These are phyloP conservation scores for Trichothecium roseum DNA, from an alignment of 2,329 filamentous ascomycete species.

Conservation along the genomic window DNA sequence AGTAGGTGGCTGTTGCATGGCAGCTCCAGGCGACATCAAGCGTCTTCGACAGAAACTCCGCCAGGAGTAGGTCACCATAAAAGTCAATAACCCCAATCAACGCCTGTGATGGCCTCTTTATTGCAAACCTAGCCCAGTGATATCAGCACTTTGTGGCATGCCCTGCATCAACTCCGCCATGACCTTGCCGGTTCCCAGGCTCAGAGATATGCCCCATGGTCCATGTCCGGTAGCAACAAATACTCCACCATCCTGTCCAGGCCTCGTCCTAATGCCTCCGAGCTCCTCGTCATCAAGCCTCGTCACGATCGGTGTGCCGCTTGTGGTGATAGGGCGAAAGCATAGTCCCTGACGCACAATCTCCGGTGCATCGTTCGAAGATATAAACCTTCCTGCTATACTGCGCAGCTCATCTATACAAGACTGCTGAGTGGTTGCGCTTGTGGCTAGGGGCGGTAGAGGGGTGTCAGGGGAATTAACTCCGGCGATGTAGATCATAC, in stretches of 20 bases:
- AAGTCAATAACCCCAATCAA: too few species aligned
- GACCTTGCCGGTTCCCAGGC: slow-evolving; percentile 59
- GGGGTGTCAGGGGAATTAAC: slow-evolving; percentile 52
- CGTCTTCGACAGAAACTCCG: slow-evolving; percentile 11
- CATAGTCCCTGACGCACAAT: slow-evolving; percentile 57
- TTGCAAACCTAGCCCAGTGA: slow-evolving; percentile 21
- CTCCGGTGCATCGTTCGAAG: slow-evolving; percentile 38
- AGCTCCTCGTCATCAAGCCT: slow-evolving; percentile 46
- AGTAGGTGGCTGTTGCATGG: slow-evolving; percentile 44
- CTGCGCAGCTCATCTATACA: slow-evolving; percentile 37
- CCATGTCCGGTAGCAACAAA: slow-evolving; percentile 65
- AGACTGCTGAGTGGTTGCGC: slow-evolving; percentile 7
- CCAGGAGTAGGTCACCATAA: too few species aligned
- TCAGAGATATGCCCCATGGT: slow-evolving; percentile 60
- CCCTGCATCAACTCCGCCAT: slow-evolving; percentile 61
- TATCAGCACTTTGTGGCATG: slow-evolving; percentile 44
- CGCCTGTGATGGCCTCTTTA: too few species aligned
- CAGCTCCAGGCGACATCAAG: slow-evolving; percentile 24
- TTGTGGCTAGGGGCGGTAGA: slow-evolving; percentile 37
- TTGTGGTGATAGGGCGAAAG: slow-evolving; percentile 59
- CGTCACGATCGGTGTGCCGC: slow-evolving; percentile 53
- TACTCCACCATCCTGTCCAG: slow-evolving; percentile 46
- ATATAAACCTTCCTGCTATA: slow-evolving; percentile 38
- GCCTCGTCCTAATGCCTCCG: slow-evolving; percentile 34
- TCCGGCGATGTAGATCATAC: slow-evolving; percentile 64